Evolutionary conservation across 305 asterid genomes (phyloP).

Genomic region (Fraxinus angustifolia): DNA sequence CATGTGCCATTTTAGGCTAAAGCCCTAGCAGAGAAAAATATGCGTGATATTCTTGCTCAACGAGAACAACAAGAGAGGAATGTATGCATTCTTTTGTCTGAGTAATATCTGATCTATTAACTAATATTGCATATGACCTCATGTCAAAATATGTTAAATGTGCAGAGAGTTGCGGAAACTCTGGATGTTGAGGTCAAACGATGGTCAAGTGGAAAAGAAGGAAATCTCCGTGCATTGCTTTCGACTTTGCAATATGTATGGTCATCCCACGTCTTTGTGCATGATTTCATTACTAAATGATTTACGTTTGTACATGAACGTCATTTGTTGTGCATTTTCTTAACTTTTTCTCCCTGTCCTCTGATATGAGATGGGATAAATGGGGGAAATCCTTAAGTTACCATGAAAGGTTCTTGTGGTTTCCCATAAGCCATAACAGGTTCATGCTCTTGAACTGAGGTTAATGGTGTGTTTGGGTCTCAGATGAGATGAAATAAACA

Average conservation of each 20-base stretch:
- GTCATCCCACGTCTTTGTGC: constrained; percentile 12
- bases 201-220: constrained; percentile 94
- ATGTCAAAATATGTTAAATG: constrained; percentile 16
- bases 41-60: constrained; percentile 83
- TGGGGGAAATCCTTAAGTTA: background rate
- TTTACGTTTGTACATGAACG: constrained; percentile 8
- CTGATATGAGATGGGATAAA: background rate
- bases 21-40: constrained; percentile 93
- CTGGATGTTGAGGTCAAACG: constrained; percentile 89
- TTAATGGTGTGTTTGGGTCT: background rate
- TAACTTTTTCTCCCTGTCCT: background rate
- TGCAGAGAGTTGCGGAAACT: constrained; percentile 83
- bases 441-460: background rate
- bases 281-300: background rate
- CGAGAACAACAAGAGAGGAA: constrained; percentile 83
- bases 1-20: constrained; percentile 62
- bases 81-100: constrained; percentile 42
- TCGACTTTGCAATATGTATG: constrained; percentile 93
- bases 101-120: constrained; percentile 22
- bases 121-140: constrained; percentile 27
- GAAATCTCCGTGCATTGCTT: constrained; percentile 91
- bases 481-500: background rate
- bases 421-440: background rate
- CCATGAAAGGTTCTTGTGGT: background rate
- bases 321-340: background rate